Evolutionary conservation across 768 basidiomycete genomes (phyloP).

Genomic region (Mycena pura): DNA sequence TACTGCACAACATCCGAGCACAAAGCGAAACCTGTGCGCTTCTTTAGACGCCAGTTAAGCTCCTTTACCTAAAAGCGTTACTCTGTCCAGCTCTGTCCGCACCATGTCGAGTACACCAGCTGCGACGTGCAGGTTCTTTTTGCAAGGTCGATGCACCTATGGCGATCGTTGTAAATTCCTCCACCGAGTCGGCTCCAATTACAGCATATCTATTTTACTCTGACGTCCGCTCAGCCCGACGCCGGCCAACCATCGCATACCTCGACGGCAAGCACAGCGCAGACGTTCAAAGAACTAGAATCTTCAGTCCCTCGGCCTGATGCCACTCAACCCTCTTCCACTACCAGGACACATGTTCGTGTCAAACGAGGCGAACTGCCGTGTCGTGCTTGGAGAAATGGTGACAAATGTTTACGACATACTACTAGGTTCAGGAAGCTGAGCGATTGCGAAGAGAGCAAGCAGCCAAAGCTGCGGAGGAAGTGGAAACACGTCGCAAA

Average conservation of each 20-base stretch:
- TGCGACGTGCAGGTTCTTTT: constrained; percentile 15
- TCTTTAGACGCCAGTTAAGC: constrained; percentile 17
- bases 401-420: constrained; percentile 39
- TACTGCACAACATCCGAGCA: no score
- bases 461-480: constrained; percentile 9
- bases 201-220: neutral
- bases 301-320: neutral
- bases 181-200: constrained; percentile 3
- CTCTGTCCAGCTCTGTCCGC: neutral
- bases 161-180: constrained; percentile 24
- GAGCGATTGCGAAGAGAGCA: constrained; percentile 26
- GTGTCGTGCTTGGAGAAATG: constrained; percentile 41
- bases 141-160: constrained; percentile 6
- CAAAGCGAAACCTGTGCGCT: no score
- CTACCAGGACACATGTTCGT: neutral
- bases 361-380: constrained; percentile 19
- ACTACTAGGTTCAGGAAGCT: constrained; percentile 6
- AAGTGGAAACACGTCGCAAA: constrained; percentile 7
- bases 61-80: no score
- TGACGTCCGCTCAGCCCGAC: neutral
- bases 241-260: neutral
- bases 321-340: neutral
- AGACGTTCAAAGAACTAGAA: neutral
- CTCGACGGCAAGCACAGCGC: neutral
- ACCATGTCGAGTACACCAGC: constrained; percentile 1